Base-by-base conservation (phyloP, 2,329 filamentous ascomycete genomes). In the Fusarium torulosum region DNA sequence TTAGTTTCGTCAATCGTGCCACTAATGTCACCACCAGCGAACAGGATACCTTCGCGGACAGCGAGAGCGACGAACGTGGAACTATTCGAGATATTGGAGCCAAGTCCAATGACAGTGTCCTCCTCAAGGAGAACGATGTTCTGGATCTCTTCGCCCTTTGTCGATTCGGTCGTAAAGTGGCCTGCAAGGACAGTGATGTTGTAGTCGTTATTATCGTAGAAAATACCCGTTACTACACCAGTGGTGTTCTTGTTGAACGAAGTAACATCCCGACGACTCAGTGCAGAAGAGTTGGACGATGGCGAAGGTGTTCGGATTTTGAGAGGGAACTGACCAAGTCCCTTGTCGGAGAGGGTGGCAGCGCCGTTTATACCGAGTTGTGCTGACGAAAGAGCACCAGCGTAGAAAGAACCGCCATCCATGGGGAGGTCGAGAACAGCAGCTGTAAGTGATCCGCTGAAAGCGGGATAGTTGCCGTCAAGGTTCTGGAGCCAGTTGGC, bases 151-250 rank as follows among this genome's bases (percentile, higher is more conserved):
- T 90, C 88, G 21, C 90, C 92, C 69, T 94, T 87, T 9, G 85
- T 85, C 15, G 86, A 87, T 29, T 83, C 87, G 1, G 92, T 90
- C 9, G 87, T 86, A 76, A 99, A 99, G 72, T 94, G 93, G 2
- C 96, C 96, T 47, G 90, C 96, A 27, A 98, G 84, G 38, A 98
- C 87, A 1, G 96, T 98, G 57, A 96, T 84, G 77, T 97, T 97
- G 66, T 88, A 86, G 59, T 82, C 83, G 65, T 88, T 87, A 17
- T 85, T 83, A 38, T 85, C 86, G 77, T 97, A 93, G 75, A 96
- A 97, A 3, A 89, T 80, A 29, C 93, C 96, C 9, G 91, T 88
- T 21, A 90, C 84, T n/a, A 97, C 89, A 29, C 93, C 93, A 4
- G 85, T 85, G 10, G 86, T 79, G n/a, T 79, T 78, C 17, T 79